These are phyloP conservation scores for Pestalotiopsis sp. DNA, from an alignment of 2,329 filamentous ascomycete species.

Conservation along the genomic window DNA sequence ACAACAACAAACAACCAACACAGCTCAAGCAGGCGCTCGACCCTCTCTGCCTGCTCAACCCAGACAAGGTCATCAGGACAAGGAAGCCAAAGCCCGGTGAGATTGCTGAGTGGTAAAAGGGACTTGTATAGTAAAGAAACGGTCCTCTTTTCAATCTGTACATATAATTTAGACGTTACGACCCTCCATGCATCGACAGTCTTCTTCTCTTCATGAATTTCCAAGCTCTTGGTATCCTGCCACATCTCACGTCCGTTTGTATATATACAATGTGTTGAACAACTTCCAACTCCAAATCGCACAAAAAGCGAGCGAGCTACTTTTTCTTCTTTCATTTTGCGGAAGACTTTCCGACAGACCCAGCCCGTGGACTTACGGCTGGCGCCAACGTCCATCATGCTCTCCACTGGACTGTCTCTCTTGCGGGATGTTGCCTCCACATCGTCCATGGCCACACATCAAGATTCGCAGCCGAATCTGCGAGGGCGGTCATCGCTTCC, in stretches of 20 bases:
- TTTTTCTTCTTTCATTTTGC: too few species aligned
- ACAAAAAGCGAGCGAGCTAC: too few species aligned
- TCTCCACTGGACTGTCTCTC: too few species aligned
- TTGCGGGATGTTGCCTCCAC: too few species aligned
- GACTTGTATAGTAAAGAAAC: background rate
- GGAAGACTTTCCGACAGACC: background rate
- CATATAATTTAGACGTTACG: background rate
- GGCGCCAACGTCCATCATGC: too few species aligned
- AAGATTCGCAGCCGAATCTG: too few species aligned
- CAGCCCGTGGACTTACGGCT: too few species aligned
- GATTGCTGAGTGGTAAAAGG: slow-evolving; percentile 44
- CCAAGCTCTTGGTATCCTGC: too few species aligned
- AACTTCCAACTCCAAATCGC: background rate
- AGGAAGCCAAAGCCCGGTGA: slow-evolving; percentile 55
- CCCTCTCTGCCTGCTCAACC: slow-evolving; percentile 70
- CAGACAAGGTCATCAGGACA: slow-evolving; percentile 69
- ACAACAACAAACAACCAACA: slow-evolving; percentile 11
- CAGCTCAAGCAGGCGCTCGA: slow-evolving; percentile 82
- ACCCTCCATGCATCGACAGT: background rate
- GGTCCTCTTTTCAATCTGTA: background rate
- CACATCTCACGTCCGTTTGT: too few species aligned
- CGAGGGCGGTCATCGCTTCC: too few species aligned
- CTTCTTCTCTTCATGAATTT: background rate
- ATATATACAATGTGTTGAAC: too few species aligned
- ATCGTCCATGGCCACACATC: too few species aligned